phyloP scores from a whole-genome alignment of 345 rosid species.

The Acer negundo region DNA sequence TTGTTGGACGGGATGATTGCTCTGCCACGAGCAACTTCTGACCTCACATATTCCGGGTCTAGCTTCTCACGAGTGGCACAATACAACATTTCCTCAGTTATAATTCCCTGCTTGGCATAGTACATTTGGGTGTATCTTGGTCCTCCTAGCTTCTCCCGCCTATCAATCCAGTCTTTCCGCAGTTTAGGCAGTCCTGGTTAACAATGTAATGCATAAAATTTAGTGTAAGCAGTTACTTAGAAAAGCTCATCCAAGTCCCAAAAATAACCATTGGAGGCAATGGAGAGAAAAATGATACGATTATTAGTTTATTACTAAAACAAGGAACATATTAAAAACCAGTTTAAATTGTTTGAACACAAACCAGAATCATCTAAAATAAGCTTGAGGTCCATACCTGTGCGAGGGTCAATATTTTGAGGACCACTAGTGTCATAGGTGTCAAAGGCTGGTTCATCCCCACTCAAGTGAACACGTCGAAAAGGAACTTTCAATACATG shows the following conservation, averaged over 20 bases:
- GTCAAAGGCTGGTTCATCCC: conserved; percentile 84
- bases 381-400: conserved; percentile 45
- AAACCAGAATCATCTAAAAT: conserved; percentile 4
- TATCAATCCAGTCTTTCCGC: conserved; percentile 87
- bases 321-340: background rate
- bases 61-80: conserved; percentile 95
- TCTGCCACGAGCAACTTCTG: conserved; percentile 96
- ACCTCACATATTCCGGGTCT: conserved; percentile 94
- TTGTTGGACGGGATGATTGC: conserved; percentile 99
- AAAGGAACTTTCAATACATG: conserved; percentile 92
- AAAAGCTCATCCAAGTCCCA: background rate
- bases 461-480: conserved; percentile 78
- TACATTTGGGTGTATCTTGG: conserved; percentile 97
- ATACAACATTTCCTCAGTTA: conserved; percentile 93
- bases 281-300: background rate
- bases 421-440: conserved; percentile 98
- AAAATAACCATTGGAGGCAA: background rate
- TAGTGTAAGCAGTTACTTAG: conserved; percentile 4
- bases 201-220: conserved; percentile 16
- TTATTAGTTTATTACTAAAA: background rate
- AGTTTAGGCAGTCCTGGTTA: conserved; percentile 85
- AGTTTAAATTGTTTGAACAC: background rate
- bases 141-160: conserved; percentile 68
- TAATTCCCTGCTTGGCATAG: conserved; percentile 94
- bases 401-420: conserved; percentile 71